phyloP scores from a whole-genome alignment of 2,329 filamentous ascomycete species.

The Fusarium tanahbumbuense region DNA sequence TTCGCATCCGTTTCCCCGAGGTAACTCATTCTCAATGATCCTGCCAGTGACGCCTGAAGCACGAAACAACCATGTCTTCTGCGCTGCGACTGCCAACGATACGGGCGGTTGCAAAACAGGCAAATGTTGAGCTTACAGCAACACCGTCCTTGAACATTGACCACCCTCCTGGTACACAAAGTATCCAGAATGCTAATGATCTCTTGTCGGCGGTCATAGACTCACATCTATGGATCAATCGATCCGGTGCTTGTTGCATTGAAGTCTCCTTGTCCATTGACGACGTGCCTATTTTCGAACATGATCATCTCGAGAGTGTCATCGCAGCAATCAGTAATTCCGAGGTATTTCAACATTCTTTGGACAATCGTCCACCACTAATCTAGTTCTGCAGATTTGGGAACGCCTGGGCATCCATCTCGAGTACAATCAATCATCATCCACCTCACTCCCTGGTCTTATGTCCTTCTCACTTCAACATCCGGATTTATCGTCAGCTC shows the following conservation, averaged over 20 bases:
- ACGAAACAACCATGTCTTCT: slow-evolving; percentile 10
- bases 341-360: slow-evolving; percentile 40
- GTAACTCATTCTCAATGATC: no score
- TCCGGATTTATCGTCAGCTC: slow-evolving; percentile 48
- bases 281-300: slow-evolving; percentile 28
- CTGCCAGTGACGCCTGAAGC: neutral
- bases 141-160: slow-evolving; percentile 46
- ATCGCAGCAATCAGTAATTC: slow-evolving; percentile 39
- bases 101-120: slow-evolving; percentile 35
- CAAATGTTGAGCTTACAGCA: slow-evolving; percentile 43
- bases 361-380: neutral
- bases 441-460: slow-evolving; percentile 25
- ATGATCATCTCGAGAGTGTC: slow-evolving; percentile 20
- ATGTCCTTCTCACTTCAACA: slow-evolving; percentile 54
- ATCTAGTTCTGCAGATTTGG: slow-evolving; percentile 47
- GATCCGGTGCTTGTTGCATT: slow-evolving; percentile 48
- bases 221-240: slow-evolving; percentile 50
- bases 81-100: slow-evolving; percentile 45
- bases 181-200: slow-evolving; percentile 36
- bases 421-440: slow-evolving; percentile 23
- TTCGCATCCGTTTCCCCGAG: neutral
- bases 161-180: slow-evolving; percentile 29
- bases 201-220: slow-evolving; percentile 40
- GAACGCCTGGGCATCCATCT: slow-evolving; percentile 47
- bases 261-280: slow-evolving; percentile 44